Evolutionary conservation across 2,329 filamentous ascomycete genomes (phyloP).

Genomic region (Hypoxylon sp.): DNA sequence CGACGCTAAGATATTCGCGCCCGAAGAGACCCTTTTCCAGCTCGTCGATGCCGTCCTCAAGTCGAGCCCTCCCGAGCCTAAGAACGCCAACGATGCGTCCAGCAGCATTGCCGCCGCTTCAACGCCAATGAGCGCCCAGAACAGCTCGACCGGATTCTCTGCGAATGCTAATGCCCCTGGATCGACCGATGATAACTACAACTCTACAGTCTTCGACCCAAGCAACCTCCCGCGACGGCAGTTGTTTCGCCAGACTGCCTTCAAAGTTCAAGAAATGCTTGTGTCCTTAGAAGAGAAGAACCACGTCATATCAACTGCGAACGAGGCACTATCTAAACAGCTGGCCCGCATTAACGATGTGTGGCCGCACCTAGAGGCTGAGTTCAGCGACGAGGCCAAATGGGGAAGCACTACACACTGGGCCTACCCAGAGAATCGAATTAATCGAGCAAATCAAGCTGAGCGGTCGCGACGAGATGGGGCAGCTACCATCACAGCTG

Average conservation of each 20-base stretch:
- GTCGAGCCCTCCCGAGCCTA: constrained; percentile 64
- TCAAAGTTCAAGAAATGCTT: constrained; percentile 86
- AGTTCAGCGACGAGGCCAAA: constrained; percentile 95
- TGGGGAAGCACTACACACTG: constrained; percentile 93
- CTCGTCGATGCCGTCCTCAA: constrained; percentile 77
- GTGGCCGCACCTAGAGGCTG: constrained; percentile 86
- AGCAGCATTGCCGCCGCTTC: constrained; percentile 61
- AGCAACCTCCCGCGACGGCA: constrained; percentile 77
- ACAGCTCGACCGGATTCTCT: constrained; percentile 62
- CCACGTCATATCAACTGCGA: constrained; percentile 93
- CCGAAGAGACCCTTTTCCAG: constrained; percentile 85
- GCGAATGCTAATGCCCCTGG: constrained; percentile 57
- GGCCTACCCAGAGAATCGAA: constrained; percentile 92
- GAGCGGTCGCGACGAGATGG: constrained; percentile 85
- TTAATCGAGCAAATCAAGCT: constrained; percentile 73
- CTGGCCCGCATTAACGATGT: constrained; percentile 87
- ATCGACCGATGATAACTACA: constrained; percentile 62
- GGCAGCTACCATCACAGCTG: constrained; percentile 82
- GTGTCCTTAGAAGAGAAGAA: constrained; percentile 97
- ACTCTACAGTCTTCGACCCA: constrained; percentile 65
- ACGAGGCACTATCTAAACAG: constrained; percentile 89
- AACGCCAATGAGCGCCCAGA: constrained; percentile 66
- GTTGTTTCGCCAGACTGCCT: constrained; percentile 83
- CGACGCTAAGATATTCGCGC: constrained; percentile 93
- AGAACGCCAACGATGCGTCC: constrained; percentile 62